Evolutionary conservation across 176 grass and related monocot species (phyloP).

Genomic region (Carex littledalei): DNA sequence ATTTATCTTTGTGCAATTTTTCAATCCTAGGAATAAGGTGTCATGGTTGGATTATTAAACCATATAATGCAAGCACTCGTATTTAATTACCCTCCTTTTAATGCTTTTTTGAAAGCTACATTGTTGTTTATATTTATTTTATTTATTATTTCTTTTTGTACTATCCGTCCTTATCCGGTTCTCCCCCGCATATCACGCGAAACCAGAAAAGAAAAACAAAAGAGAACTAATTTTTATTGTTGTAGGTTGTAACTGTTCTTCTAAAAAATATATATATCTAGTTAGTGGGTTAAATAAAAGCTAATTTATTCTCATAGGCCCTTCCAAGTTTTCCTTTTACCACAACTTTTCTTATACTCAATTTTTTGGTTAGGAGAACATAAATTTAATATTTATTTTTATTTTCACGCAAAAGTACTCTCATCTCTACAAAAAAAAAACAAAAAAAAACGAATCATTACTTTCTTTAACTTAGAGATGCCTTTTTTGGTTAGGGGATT

Average conservation of each 20-base stretch:
- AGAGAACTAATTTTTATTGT: neutral
- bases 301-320: neutral
- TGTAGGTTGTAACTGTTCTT: no score
- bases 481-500: neutral
- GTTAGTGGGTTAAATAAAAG: no score
- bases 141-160: neutral
- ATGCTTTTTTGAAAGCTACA: slow-evolving; percentile 5
- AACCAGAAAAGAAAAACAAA: neutral
- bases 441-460: neutral
- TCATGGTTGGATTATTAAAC: slow-evolving; percentile 2
- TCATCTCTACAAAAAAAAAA: neutral
- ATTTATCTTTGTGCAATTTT: slow-evolving; percentile 4
- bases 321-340: neutral
- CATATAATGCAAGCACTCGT: neutral
- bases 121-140: neutral
- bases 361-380: no score
- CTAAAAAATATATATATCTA: no score
- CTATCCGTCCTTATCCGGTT: neutral
- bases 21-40: neutral
- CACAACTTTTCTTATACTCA: no score
- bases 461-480: neutral
- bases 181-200: neutral
- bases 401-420: neutral
- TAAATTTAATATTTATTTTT: neutral
- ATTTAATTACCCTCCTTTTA: neutral